Evolutionary conservation across 768 basidiomycete genomes (phyloP), one percentile per base, ranked within the genome.

Genomic region (Neoboletus subvelutipes): DNA sequence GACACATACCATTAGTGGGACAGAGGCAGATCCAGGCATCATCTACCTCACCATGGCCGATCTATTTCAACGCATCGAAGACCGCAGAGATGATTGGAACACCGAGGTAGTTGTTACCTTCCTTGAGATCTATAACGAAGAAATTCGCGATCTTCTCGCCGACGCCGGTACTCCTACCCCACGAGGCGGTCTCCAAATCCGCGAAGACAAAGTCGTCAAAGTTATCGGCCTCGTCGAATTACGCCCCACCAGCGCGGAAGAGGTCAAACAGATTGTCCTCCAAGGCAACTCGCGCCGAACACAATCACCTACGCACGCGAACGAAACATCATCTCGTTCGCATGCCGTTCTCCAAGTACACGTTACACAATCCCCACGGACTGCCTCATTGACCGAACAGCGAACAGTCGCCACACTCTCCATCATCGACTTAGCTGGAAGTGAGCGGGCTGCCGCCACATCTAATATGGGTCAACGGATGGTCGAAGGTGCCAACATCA

Each of bases 401-500:
- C 81, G 85, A 24, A 90, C 87, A 1, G 85, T 95, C 71, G 97
- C 87, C 15, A 96, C 94, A 3, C 83, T 99, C 15, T 96, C 94
- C 24, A 98, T 99, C 67, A 99, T 99, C 67, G 97, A 99, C 76
- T 80, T 99, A 55, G 97, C 97, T 7, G 97, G 97, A 28, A 96
- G 93, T 64, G 97, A 99, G 70, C 86, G 97, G 15, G 97, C 97
- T 18, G 90, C 94, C 18, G 97, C 94, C 0, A 98, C 96, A 8
- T 87, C 83, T 37, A 99, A 99, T 73, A 95, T 97, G 88, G 97
- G 97, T 29, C 90, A 95, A 66, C 88, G 97, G 20, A 96, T 98
- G 91, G 87, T 95, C 37, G 97, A 99, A 71, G 97, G 97, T 36
- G 95, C 96, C 56, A 98, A 98, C 70, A 99, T 99, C 78, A 99